A percentile compares a stretch with the other conserved stretches of the same genome.
phyloP scores from a whole-genome alignment of 495 filamentous ascomycete genomes.

The Trichoderma parareesei region DNA sequence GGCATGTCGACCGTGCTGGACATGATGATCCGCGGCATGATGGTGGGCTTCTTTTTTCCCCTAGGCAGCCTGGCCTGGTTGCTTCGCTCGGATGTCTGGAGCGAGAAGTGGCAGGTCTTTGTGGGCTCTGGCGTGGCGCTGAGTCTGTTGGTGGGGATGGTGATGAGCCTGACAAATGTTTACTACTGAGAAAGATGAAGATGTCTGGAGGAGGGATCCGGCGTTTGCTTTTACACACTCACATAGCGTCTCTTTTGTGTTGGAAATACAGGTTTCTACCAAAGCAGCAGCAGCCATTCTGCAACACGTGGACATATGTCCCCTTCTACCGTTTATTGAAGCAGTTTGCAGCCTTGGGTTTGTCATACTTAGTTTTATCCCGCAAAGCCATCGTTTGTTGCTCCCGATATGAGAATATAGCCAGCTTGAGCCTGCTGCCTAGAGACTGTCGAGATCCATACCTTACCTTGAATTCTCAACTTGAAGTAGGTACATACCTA shows the following conservation, averaged over 20 bases:
- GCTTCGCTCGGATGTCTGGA: slow-evolving; percentile 82
- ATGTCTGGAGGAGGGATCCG: neutral
- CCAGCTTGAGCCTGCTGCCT: too few species aligned
- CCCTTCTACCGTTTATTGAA: too few species aligned
- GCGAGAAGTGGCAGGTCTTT: slow-evolving; percentile 69
- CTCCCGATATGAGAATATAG: too few species aligned
- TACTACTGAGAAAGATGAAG: neutral
- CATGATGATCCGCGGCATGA: slow-evolving; percentile 78
- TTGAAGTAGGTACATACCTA: too few species aligned
- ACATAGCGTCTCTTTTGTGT: neutral
- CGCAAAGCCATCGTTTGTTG: too few species aligned
- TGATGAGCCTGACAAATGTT: slow-evolving; percentile 28
- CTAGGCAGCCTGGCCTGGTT: slow-evolving; percentile 77
- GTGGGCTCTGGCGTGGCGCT: slow-evolving; percentile 69
- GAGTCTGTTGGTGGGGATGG: slow-evolving; percentile 33
- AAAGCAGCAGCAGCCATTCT: too few species aligned
- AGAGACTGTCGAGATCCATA: too few species aligned
- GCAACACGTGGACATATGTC: too few species aligned
- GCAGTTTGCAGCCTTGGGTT: too few species aligned
- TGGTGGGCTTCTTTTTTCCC: slow-evolving; percentile 93
- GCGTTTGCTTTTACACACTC: neutral
- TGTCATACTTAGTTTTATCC: too few species aligned
- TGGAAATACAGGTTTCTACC: neutral
- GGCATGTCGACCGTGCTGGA: slow-evolving; percentile 49
- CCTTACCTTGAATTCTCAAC: too few species aligned